Base-by-base conservation (phyloP, 176 grass and related monocot species). In the Lolium perenne region DNA sequence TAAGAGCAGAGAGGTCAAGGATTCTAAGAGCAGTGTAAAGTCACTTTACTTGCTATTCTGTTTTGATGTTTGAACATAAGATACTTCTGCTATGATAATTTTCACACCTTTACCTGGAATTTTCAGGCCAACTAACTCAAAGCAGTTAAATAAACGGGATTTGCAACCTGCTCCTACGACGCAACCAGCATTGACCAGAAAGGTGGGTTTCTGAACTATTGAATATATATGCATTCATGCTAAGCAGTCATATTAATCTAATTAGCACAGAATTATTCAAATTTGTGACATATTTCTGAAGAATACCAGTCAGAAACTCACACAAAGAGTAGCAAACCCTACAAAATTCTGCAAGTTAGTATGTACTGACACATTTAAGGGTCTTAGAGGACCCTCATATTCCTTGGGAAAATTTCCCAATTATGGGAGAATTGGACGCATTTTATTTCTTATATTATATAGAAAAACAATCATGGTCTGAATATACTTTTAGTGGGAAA, bases 1-100 rank as follows among this genome's bases (percentile, higher is more conserved):
- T 83, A 85, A 92, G 95, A 62, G 95, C 95, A 50, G 90, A 94
- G 83, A 97, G 92, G 51, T 86, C 89, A 85, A 88, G 77, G 69
- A 70, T 81, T 87, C 74, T 79, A 85, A 85, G 90, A 94, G 15
- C 69, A 88, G 77, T 85, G 95, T 97, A 92, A 89, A 90, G 47
- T 87, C 80, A 49, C 55, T 87, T 63, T 84, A 38, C 81, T 82
- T 63, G 25, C 66, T 49, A 70, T 87, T 79, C 11, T 70, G 43
- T 51, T 73, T 84, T 83, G 18, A 64, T 92, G 9, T 13, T 29
- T 73, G 4, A 82, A 69, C 18, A 66, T 81, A 62, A 83, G 9
- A 62, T 90, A 84, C 55, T 68, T 67, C 20, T 32, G 8, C n/a
- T 61, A 25, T 81, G 7, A 21, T 78, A 87, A 29, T 63, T 85